Evolutionary conservation across 306 rosid genomes (phyloP).

Genomic region (Arachis hypogaea): DNA sequence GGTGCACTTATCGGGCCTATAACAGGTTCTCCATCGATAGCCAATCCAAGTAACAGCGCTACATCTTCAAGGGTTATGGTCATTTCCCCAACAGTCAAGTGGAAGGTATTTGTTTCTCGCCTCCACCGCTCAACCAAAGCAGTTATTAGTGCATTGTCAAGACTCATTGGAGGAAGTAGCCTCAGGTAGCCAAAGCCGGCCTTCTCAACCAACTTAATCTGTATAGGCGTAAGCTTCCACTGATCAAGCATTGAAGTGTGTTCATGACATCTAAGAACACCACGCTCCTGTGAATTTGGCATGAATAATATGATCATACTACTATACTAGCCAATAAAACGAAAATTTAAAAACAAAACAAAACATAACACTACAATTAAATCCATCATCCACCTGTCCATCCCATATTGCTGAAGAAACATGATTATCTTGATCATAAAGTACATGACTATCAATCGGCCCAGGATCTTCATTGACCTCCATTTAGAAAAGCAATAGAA

Average conservation of each 20-base stretch:
- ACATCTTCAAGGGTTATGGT: constrained; percentile 93
- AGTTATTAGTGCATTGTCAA: constrained; percentile 87
- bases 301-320: constrained; percentile 11
- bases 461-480: constrained; percentile 71
- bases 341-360: constrained; percentile 6
- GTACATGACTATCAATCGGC: constrained; percentile 72
- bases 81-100: constrained; percentile 85
- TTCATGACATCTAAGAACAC: constrained; percentile 93
- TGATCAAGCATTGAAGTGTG: constrained; percentile 93
- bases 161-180: constrained; percentile 80
- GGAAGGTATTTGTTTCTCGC: constrained; percentile 94
- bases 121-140: constrained; percentile 97
- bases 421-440: constrained; percentile 90
- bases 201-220: constrained; percentile 78
- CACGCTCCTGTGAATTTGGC: constrained; percentile 69
- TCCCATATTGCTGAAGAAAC: constrained; percentile 96
- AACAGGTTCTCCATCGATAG: constrained; percentile 84
- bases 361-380: constrained; percentile 19
- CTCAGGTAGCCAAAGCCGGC: constrained; percentile 84
- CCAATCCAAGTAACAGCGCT: constrained; percentile 78
- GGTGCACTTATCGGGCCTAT: constrained; percentile 75
- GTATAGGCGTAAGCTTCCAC: constrained; percentile 81
- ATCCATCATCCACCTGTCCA: constrained; percentile 66
- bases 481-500: constrained; percentile 48
- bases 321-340: neutral